phyloP scores from a whole-genome alignment of 2,329 filamentous ascomycete species.

The Pseudogymnoascus sp. region DNA sequence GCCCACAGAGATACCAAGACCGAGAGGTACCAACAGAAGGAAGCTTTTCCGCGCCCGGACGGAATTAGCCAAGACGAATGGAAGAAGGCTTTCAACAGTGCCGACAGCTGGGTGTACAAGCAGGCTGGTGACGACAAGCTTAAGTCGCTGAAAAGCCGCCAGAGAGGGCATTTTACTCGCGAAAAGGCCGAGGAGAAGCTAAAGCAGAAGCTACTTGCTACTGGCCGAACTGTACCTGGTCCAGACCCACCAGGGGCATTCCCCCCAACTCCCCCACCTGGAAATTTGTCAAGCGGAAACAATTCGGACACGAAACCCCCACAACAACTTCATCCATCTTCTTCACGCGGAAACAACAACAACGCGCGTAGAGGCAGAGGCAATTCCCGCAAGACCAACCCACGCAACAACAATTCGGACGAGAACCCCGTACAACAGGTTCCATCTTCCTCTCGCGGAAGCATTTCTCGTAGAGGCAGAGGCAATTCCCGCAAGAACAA shows the following conservation, averaged over 20 bases:
- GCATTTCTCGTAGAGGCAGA: not conserved
- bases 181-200: slow-evolving; percentile 22
- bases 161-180: slow-evolving; percentile 22
- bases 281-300: not conserved
- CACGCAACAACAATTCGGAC: not conserved
- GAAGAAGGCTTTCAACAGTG: slow-evolving; percentile 28
- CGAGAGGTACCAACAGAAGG: slow-evolving; percentile 28
- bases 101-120: slow-evolving; percentile 28
- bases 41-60: slow-evolving; percentile 25
- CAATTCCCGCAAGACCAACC: no score
- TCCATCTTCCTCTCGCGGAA: not conserved
- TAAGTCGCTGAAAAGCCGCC: slow-evolving; percentile 21
- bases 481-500: not conserved
- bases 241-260: not conserved
- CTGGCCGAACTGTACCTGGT: slow-evolving; percentile 5
- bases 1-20: slow-evolving; percentile 18
- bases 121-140: slow-evolving; percentile 22
- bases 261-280: not conserved
- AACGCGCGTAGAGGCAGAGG: no score
- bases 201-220: slow-evolving; percentile 19
- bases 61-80: slow-evolving; percentile 26
- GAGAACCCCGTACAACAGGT: no score
- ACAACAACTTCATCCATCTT: not conserved
- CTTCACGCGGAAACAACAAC: not conserved
- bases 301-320: not conserved